Evolutionary conservation across 2,329 filamentous ascomycete species (phyloP), one percentile per base, ranked within the genome.

Genomic region (Talaromyces verruculosus): DNA sequence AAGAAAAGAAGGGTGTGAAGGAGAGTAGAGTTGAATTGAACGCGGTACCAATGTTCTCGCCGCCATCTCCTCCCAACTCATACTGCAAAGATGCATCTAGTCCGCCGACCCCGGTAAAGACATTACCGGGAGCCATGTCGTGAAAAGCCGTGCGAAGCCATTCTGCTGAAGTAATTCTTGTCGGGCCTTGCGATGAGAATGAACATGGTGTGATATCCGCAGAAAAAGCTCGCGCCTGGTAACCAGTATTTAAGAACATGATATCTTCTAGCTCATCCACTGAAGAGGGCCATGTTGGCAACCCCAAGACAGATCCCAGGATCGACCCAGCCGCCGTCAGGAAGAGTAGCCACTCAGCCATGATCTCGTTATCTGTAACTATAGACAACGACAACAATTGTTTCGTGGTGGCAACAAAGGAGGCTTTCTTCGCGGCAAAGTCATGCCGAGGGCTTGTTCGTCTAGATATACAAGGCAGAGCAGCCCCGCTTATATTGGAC

Each of bases 71-170:
- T 60, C 53, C 63, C 25, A 65, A 33, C 45, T 65, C 63, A 51
- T 65, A 65, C 11, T 65, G 63, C 19, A 65, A 25, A 35, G 63
- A 65, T 4, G 63, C 63, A 60, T 65, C 63, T 35, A 65, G 39
- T 22, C 63, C 63, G 10, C 63, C 63, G 5, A 65, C 33, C 6
- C 63, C 63, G 43, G 63, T 65, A 17, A 51, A 35, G 33, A 35
- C 55, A 8, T 60, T 65, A 25, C 51, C 63, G 13, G 63, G 63
- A 41, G 63, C 63, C 63, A 53, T 65, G 45, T 65, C 63, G 43
- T 65, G 63, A 55, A 65, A 65, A 51, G 63, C 63, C 11, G 63
- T 65, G 30, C 63, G 63, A 65, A 65, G 63, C 63, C 63, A 65
- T 65, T 65, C 63, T 43, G 55, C 63, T 10, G 63, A 65, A 1